Base-by-base conservation (phyloP, 2,329 filamentous ascomycete genomes). In the Venturia nashicola region DNA sequence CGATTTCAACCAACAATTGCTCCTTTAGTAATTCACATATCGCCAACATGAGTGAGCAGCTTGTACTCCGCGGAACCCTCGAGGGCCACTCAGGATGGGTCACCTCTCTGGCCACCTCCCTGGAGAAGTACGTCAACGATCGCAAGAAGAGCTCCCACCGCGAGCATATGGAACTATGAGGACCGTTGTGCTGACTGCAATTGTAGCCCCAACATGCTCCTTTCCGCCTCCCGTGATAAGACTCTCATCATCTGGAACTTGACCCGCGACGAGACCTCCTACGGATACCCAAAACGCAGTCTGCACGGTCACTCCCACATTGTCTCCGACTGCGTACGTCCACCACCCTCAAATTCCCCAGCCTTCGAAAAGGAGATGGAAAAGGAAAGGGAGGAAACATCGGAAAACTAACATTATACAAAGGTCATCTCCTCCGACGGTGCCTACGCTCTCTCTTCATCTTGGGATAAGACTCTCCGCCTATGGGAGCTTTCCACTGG, bases 31-130 rank as follows among this genome's bases (percentile, higher is more conserved):
- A 54, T 36, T 57, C 51, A 57, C 51, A 57, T 32, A 62, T 51
- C 61, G 42, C 40, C 74, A 79, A 76, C 76, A 94, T 94, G 90
- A 87, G 89, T 84, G 90, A 94, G 86, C 89, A 93, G 86, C 84
- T 94, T 80, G 91, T 95, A 83, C 88, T 94, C 82, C 92, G 93
- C 85, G 91, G 91, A 80, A 94, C 90, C 85, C 90, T 96, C 80
- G 90, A 94, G 88, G 93, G 93, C 87, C 93, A 97, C 88, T 94
- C 89, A 85, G 93, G 93, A 86, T 97, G 93, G 93, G 93, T 97
- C 83, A 97, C 93, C 82, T 91, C 86, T 83, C 86, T 97, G 82
- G 93, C 93, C 75, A 97, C 93, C 79, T 97, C 93, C 75, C 89
- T 97, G 83, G 93, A 97, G 89, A 97, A 97, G 91, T 95, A 87